Base-by-base conservation (phyloP, 2,329 filamentous ascomycete species). In the Cordyceps tenuipes region DNA sequence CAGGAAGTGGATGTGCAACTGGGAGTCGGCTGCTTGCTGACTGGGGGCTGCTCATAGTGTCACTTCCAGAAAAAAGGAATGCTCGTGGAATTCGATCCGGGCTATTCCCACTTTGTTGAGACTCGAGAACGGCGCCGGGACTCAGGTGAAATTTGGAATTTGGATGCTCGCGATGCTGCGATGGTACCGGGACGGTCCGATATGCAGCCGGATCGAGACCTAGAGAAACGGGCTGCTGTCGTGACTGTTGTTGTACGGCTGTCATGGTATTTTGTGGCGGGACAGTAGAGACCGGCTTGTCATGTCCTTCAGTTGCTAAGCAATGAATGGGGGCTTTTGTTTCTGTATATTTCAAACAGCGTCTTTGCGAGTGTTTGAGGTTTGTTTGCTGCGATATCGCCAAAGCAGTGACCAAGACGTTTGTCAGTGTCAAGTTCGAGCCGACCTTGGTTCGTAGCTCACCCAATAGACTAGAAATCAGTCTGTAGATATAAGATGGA, bases 211-310 rank as follows among this genome's bases (percentile, higher is more conserved):
- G 21, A n/a, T 50, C 44, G 52, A 50, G 36, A 26, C 52, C 36
- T 15, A 55, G 26, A 34, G 31, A 26, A 43, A 50, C 46, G 49
- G 51, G 44, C 50, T 54, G 52, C 46, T 49, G 46, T 55, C 49
- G 48, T 26, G 59, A 56, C 17, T 39, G 50, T 39, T 46, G 52
- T 29, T 60, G 59, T 51, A 60, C 51, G 23, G 59, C 59, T 21
- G 59, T 60, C 59, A 60, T 60, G 23, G 51, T 60, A 52, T 50
- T 44, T 34, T 50, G 46, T 19, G 36, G 44, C 56, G 44, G 46
- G 26, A 21, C 23, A 53, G 41, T 17, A n/a, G 34, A 55, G 51
- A 19, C 31, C 39, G 46, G 59, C 36, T 31, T 26, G 44, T 23
- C 52, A 56, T 56, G 12, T 31, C 29, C 57, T 31, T 12, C 9